Percentiles rank a stretch among this genome's conserved stretches.
Evolutionary conservation across 768 basidiomycete species (phyloP).

Genomic region (Phylloporus rhodoxanthus): DNA sequence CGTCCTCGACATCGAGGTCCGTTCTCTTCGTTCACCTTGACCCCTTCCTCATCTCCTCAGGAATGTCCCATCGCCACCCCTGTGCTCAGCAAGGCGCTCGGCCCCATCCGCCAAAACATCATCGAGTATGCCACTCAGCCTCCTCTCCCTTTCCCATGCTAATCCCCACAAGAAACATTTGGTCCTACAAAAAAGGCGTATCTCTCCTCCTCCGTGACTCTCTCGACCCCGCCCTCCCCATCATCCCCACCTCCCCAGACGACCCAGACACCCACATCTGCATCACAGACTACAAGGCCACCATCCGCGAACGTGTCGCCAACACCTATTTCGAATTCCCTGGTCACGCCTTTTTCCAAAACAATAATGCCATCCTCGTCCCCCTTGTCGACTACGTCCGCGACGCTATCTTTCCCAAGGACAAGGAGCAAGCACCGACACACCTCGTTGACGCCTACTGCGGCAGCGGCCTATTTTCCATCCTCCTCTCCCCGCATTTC

Average conservation of each 20-base stretch:
- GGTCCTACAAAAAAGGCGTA: slow-evolving; percentile 78
- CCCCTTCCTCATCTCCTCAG: slow-evolving; percentile 31
- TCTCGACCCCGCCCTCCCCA: slow-evolving; percentile 32
- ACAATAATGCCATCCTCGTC: slow-evolving; percentile 89
- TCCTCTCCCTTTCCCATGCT: not conserved
- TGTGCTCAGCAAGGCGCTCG: slow-evolving; percentile 65
- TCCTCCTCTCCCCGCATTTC: slow-evolving; percentile 75
- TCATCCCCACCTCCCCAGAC: slow-evolving; percentile 29
- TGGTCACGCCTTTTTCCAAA: slow-evolving; percentile 94
- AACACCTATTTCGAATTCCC: slow-evolving; percentile 76
- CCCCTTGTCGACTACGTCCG: slow-evolving; percentile 81
- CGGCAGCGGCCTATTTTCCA: slow-evolving; percentile 82
- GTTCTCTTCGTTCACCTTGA: not conserved
- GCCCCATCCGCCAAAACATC: slow-evolving; percentile 57
- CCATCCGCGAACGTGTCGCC: slow-evolving; percentile 82
- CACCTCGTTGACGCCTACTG: slow-evolving; percentile 97
- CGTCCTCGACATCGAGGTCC: slow-evolving; percentile 88
- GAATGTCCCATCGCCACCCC: slow-evolving; percentile 90
- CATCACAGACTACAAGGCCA: slow-evolving; percentile 74
- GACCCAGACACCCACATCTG: slow-evolving; percentile 65
- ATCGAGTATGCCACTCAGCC: slow-evolving; percentile 46
- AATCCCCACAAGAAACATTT: slow-evolving; percentile 57
- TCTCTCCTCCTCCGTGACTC: slow-evolving; percentile 91
- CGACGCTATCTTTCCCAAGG: slow-evolving; percentile 53
- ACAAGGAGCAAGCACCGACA: slow-evolving; percentile 38